Evolutionary conservation across 345 rosid genomes (phyloP).

Genomic region (Excoecaria cochinchinensis): DNA sequence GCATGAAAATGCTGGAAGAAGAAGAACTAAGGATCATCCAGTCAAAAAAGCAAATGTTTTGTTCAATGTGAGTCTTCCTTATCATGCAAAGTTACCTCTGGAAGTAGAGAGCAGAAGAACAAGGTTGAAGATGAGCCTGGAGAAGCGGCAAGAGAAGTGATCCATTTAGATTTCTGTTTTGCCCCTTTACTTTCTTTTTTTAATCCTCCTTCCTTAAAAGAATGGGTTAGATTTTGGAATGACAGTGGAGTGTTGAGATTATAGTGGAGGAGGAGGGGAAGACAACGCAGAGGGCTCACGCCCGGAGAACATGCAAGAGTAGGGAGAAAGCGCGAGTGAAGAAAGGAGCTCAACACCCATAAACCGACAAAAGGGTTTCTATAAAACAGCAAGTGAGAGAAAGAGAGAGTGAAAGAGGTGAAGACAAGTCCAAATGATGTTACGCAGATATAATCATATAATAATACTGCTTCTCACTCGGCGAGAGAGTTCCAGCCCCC

Average conservation of each 20-base stretch:
- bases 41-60: neutral
- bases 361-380: neutral
- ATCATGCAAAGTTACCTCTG: slow-evolving; percentile 9
- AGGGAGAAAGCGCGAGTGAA: neutral
- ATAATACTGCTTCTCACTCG: too few species aligned
- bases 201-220: neutral
- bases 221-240: neutral
- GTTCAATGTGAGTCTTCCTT: neutral
- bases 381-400: neutral
- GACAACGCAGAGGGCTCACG: slow-evolving; percentile 1
- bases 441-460: neutral
- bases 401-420: neutral
- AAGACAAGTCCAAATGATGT: neutral
- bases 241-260: neutral
- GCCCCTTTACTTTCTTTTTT: neutral
- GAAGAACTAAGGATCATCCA: neutral
- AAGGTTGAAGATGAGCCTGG: slow-evolving; percentile 4
- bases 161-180: neutral
- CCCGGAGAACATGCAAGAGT: neutral
- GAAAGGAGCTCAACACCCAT: neutral
- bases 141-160: slow-evolving; percentile 9
- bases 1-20: neutral
- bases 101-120: slow-evolving; percentile 17
- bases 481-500: too few species aligned
- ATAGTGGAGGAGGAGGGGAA: neutral